These are phyloP conservation scores for Pseudogymnoascus destructans DNA, from an alignment of 2,329 filamentous ascomycete species.

Conservation along the genomic window DNA sequence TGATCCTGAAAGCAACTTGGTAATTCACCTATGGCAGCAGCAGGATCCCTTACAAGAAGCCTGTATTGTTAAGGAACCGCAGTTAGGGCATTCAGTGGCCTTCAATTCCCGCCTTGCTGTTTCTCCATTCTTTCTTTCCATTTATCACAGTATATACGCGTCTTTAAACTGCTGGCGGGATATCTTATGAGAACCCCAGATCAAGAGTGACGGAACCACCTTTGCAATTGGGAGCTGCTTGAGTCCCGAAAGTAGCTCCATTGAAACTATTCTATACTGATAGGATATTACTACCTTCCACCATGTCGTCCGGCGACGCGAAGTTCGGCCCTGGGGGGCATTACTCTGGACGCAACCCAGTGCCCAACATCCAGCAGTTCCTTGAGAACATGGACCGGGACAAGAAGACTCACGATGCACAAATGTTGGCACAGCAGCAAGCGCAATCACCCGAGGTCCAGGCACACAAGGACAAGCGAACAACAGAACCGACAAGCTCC, in stretches of 20 bases:
- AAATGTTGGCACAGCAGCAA: slow-evolving; percentile 47
- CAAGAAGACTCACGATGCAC: slow-evolving; percentile 61
- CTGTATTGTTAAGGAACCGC: not conserved
- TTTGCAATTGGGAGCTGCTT: not conserved
- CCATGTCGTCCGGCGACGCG: slow-evolving; percentile 17
- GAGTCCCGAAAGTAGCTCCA: not conserved
- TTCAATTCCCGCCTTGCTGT: not conserved
- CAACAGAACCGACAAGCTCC: slow-evolving; percentile 13
- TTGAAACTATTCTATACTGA: not conserved
- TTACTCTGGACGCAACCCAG: slow-evolving; percentile 71
- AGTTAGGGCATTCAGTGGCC: not conserved
- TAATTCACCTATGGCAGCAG: slow-evolving; percentile 1
- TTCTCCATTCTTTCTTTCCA: not conserved
- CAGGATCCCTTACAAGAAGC: not conserved
- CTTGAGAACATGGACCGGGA: slow-evolving; percentile 65
- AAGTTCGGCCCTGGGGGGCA: slow-evolving; percentile 42
- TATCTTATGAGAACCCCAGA: not conserved
- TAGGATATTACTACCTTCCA: slow-evolving; percentile 5
- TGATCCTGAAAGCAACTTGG: slow-evolving; percentile 1
- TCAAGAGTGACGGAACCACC: not conserved
- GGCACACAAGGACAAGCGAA: slow-evolving; percentile 34
- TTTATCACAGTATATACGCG: not conserved
- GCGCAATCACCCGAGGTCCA: slow-evolving; percentile 27
- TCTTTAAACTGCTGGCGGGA: not conserved
- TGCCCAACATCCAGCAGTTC: slow-evolving; percentile 80